These are phyloP conservation scores for Heterobasidion annosum DNA, from an alignment of 1,284 basidiomycete genomes.

Conservation along the genomic window DNA sequence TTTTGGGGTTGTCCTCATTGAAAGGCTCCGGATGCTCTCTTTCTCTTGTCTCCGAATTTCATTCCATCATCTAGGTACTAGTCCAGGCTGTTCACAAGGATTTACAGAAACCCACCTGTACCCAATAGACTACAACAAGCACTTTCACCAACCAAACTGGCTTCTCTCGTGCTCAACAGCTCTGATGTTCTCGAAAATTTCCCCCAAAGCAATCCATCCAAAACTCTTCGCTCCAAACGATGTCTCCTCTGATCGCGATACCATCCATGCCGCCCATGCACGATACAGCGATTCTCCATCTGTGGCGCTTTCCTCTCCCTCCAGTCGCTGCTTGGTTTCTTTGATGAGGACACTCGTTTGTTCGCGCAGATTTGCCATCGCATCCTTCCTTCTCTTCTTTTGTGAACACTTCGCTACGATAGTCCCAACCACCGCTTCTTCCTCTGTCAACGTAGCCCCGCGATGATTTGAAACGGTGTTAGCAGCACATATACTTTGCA, in stretches of 20 bases:
- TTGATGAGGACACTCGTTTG: slow-evolving; percentile 42
- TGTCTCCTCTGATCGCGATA: slow-evolving; percentile 26
- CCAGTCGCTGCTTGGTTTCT: slow-evolving; percentile 25
- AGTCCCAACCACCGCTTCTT: slow-evolving; percentile 53
- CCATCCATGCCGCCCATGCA: slow-evolving; percentile 44
- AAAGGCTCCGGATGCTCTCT: too few relatives aligned
- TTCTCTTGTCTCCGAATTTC: too few relatives aligned
- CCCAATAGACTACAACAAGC: too few relatives aligned
- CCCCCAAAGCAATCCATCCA: slow-evolving; percentile 48
- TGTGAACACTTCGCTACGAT: slow-evolving; percentile 53
- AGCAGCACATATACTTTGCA: slow-evolving; percentile 38
- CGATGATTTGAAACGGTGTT: slow-evolving; percentile 36
- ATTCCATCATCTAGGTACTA: background rate
- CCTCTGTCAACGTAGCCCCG: slow-evolving; percentile 41
- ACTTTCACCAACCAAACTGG: background rate
- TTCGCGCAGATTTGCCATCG: slow-evolving; percentile 44
- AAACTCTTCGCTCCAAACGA: slow-evolving; percentile 52
- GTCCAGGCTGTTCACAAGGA: too few relatives aligned
- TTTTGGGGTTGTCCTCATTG: too few relatives aligned
- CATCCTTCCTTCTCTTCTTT: slow-evolving; percentile 40
- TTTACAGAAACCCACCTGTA: too few relatives aligned
- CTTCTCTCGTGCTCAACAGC: slow-evolving; percentile 21
- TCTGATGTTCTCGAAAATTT: slow-evolving; percentile 35
- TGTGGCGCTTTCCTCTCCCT: slow-evolving; percentile 32
- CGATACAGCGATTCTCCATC: slow-evolving; percentile 29